phyloP scores from a whole-genome alignment of 148 eudicot genomes.

The Gaultheria prostrata region DNA sequence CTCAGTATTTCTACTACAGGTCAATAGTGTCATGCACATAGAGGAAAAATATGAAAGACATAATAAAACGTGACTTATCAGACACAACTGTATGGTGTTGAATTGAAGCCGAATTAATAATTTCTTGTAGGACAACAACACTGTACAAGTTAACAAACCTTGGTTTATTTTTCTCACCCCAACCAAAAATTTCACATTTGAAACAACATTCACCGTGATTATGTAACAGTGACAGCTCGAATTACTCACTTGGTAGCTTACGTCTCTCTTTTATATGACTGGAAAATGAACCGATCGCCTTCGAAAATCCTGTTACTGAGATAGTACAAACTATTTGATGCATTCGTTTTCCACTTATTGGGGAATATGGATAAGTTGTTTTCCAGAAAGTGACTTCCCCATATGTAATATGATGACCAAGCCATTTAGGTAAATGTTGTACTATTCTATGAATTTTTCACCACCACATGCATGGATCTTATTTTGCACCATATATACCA shows the following conservation, averaged over 20 bases:
- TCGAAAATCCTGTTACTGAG: background rate
- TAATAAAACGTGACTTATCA: background rate
- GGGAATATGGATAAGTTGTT: background rate
- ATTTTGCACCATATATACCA: background rate
- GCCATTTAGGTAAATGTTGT: background rate
- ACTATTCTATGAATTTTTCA: background rate
- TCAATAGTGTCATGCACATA: background rate
- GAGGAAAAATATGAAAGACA: background rate
- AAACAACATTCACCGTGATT: too few species aligned
- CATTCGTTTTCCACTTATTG: background rate
- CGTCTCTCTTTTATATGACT: too few species aligned
- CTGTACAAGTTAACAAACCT: background rate
- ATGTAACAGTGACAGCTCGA: too few species aligned
- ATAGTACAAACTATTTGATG: background rate
- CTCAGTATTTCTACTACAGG: background rate
- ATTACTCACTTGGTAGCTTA: too few species aligned
- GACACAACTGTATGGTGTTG: background rate
- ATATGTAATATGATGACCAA: background rate
- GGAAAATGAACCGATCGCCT: too few species aligned
- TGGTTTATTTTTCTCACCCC: background rate
- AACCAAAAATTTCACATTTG: background rate
- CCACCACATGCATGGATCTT: background rate
- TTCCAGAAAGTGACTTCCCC: background rate
- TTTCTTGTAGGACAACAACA: background rate
- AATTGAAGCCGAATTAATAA: background rate